Evolutionary conservation across 1,284 basidiomycete species (phyloP), one percentile per base, ranked within the genome.

Genomic region (Cutaneotrichosporon sp.): DNA sequence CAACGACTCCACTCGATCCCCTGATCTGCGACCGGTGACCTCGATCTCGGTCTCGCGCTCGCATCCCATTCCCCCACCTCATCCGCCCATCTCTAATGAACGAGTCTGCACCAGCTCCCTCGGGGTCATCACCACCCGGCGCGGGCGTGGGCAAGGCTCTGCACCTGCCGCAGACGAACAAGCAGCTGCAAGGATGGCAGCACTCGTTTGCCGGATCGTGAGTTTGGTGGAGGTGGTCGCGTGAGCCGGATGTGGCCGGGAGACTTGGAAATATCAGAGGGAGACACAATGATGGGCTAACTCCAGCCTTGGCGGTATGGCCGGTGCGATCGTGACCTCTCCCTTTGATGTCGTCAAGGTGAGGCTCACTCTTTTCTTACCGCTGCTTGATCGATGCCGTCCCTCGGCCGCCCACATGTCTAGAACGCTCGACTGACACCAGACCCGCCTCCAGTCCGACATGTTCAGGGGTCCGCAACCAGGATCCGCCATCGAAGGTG

Each of bases 301-400:
- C 46, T 51, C 21, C 70, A 96, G 95, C 34, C 83, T 96, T 11
- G 97, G 96, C 21, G 96, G 96, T 30, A 97, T 99, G 95, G 92
- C 92, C 75, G 97, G 96, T 52, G 94, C 94, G 11, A 91, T 97
- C 69, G 89, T 98, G 10, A 99, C 96, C 0, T 93, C 92, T 42
- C 96, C 96, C 0, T 94, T 99, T 72, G 96, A 99, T 79, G 92
- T 99, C 32, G 95, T 99, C 71, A 99, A 99, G 82, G 76, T 78
- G 65, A 68, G 72, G 40, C 21, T 34, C 9, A 18, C 31, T 2
- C 11, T 13, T 13, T 18, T 18, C 40, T 13, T 13, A 36, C 14
- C 10, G 14, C 40, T 1, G 2, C 40, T 18, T 42, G 14, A 13
- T 13, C 40, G 6, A 13, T 14, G 13, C 40, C 40, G 5, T 16